These are phyloP conservation scores for Ophiostoma triangulosporum DNA, from an alignment of 2,329 filamentous ascomycete species.

Conservation along the genomic window DNA sequence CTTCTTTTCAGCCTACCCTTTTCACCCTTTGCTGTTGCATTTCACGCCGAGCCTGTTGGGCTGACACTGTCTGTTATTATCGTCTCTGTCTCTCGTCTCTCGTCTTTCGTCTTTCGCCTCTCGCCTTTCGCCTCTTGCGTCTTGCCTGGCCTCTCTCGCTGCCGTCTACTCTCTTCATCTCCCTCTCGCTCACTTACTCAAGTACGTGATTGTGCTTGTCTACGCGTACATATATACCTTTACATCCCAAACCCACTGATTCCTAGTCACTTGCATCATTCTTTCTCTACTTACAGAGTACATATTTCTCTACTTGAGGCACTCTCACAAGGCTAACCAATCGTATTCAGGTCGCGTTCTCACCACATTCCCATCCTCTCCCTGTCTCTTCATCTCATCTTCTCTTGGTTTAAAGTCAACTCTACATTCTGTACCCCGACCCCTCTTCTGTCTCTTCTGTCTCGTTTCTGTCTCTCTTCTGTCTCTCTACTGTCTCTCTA, in stretches of 20 bases:
- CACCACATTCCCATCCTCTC: conserved; percentile 9
- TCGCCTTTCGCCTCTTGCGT: neutral
- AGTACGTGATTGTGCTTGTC: no score
- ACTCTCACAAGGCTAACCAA: conserved; percentile 17
- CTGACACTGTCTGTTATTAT: neutral
- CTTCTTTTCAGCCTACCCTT: neutral
- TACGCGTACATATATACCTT: neutral
- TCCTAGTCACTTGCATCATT: neutral
- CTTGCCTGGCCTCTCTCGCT: no score
- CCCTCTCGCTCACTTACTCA: neutral
- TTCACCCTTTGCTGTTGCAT: neutral
- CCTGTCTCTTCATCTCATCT: neutral
- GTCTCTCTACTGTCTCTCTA: neutral
- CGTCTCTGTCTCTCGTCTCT: neutral
- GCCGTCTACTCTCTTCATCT: neutral
- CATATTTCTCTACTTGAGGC: no score
- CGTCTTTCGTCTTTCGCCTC: neutral
- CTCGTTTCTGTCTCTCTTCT: neutral
- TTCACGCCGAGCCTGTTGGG: no score
- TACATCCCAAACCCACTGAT: neutral
- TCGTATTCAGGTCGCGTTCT: conserved; percentile 14
- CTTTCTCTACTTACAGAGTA: neutral
- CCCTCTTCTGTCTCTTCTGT: neutral
- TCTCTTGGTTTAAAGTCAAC: neutral
- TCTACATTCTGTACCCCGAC: neutral